Base-by-base conservation (phyloP, 352 stramenopile genomes). In the Phytopythium delawarense region DNA sequence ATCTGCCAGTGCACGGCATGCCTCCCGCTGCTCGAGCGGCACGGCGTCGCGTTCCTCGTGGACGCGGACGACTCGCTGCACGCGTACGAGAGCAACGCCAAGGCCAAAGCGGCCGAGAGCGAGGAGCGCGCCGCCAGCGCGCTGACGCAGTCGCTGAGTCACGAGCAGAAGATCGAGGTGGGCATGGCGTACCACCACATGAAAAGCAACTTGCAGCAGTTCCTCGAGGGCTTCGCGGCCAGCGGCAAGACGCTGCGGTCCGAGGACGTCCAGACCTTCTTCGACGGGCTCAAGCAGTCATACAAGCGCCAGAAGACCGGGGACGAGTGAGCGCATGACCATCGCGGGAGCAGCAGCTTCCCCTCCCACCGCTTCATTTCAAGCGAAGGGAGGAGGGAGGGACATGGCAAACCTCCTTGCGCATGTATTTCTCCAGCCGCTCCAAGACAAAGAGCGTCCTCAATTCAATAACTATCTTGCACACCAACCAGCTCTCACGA, bases 101-200 rank as follows among this genome's bases (percentile, higher is more conserved):
- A 69, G 23, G 70, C 73, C 25, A 76, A 77, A 56, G 69, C 75
- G 37, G 73, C 67, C 28, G 69, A 63, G 0, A 65, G 72, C 21
- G 80, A 87, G 46, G 66, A 82, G 57, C 60, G 71, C 2, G 79
- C 80, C 1, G 61, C 84, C 18, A 71, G 67, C 3, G 77, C 81
- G 5, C 86, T 92, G 63, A 61, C 82, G 35, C 76, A 67, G 58
- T 78, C 74, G 37, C 65, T 92, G 9, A 81, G 75, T 2, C 83
- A 92, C 52, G 73, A 88, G 57, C 80, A 90, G 66, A 81, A 90
- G 65, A 70, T 92, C 51, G 83, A 92, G 58, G 82, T 92, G 69
- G 83, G 80, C 2, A 76, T 84, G 40, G 83, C 80, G 21, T 89
- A 89, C 65, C 80, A 73, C 44, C 70, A 81, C 71, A 90, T 92